Evolutionary conservation across 106 monocot genomes (phyloP), one percentile per base, ranked within the genome.

Genomic region (Posidonia australis): DNA sequence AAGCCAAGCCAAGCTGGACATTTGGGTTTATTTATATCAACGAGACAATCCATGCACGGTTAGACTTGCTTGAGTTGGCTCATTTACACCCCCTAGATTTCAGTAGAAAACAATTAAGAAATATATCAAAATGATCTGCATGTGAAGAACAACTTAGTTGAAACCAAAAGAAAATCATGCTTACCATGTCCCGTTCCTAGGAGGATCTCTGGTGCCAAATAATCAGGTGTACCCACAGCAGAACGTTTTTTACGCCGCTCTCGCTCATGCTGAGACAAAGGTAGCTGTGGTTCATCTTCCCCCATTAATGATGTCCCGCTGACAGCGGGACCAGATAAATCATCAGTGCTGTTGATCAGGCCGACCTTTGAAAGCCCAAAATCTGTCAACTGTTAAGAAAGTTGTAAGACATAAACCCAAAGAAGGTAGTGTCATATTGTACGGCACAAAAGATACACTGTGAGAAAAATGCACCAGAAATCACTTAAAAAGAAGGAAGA

Each of bases 361-460:
- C 98, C 98, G 78, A 98, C 98, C 72, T 91, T 98, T 41, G 98
- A 98, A 64, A 98, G 82, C 25, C 98, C 98, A 91, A 98, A 98
- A 77, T 98, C 98, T 72, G 98, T 98, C 79, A 98, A 72, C 98
- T 98, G 80, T 55, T 22, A 64, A 64, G 13, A 64, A 47, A 64
- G 24, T 46, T 16, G 24, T 26, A 5, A 44, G 10, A n/a, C 30
- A 43, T 36, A 29, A 62, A 41, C 20, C 18, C 21, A 61, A 42
- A 28, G 5, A 42, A 19, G 17, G 36, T 36, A 36, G 7, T 36
- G 36, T 36, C 36, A 36, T 36, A 7, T 7, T 4, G 7, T 7
- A 36, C 7, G 36, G 7, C 7, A 36, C 36, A 36, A 2, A 36
- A 36, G 7, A 36, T 4, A 36, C 36, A 36, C 5, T 36, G 36